Conservation (phyloP, 441 rosid genomes). For the Bruguiera hainesii region DNA sequence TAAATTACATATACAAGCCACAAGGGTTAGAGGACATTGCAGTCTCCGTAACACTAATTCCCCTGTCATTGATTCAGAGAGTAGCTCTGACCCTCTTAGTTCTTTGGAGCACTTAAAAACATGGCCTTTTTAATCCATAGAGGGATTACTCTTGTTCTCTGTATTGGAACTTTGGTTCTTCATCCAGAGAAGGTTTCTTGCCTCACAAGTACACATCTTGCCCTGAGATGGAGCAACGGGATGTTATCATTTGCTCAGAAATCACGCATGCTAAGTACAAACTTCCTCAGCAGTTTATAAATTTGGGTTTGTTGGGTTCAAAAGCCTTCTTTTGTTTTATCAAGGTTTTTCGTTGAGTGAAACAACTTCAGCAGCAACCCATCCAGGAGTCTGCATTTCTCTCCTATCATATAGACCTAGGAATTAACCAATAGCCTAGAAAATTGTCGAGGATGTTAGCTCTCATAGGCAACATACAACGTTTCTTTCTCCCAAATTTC, state of each 20-base stretch:
- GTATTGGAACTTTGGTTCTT: slow-evolving; percentile 35
- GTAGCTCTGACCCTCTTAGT: slow-evolving; percentile 18
- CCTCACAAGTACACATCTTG: slow-evolving; percentile 35
- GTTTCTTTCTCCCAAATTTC: slow-evolving; percentile 10
- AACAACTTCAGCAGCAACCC: slow-evolving; percentile 14
- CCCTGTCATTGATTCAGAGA: slow-evolving; percentile 24
- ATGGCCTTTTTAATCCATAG: slow-evolving; percentile 40
- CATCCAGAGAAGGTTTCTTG: slow-evolving; percentile 40
- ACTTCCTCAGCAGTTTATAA: slow-evolving; percentile 15
- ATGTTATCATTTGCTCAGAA: slow-evolving; percentile 23
- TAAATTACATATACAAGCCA: slow-evolving; percentile 27
- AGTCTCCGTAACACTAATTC: slow-evolving; percentile 27
- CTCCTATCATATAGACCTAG: slow-evolving; percentile 30
- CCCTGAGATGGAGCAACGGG: slow-evolving; percentile 39
- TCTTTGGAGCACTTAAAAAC: slow-evolving; percentile 11
- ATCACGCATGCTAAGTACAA: slow-evolving; percentile 35
- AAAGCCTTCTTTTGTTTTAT: slow-evolving; percentile 26
- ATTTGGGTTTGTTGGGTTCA: slow-evolving; percentile 26
- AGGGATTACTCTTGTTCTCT: slow-evolving; percentile 36
- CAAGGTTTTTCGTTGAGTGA: slow-evolving; percentile 14
- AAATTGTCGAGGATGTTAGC: slow-evolving; percentile 20
- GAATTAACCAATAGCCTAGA: slow-evolving; percentile 26
- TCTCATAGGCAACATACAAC: slow-evolving; percentile 26
- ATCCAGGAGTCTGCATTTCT: slow-evolving; percentile 22
- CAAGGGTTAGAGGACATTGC: slow-evolving; percentile 13